Evolutionary conservation across 176 grass and related monocot species (phyloP), one percentile per base, ranked within the genome.

Genomic region (Oryza punctata): DNA sequence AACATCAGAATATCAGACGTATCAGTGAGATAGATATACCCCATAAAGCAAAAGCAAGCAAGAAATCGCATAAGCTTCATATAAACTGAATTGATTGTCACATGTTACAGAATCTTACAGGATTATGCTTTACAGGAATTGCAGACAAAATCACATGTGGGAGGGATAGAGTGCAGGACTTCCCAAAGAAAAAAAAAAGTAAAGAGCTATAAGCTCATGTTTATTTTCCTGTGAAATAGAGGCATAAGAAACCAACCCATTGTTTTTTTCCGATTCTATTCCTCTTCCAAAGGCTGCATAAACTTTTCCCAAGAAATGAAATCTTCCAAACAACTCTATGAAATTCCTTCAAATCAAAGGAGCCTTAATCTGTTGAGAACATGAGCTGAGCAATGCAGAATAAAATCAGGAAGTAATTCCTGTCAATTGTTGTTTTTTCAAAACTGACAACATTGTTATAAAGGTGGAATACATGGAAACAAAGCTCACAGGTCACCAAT

Each of bases 1-100:
- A 23, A 60, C 25, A 65, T 63, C 26, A 8, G 32, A 32, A 19
- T 4, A 47, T 43, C 11, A 4, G 19, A 32, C 0, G 6, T 69
- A 66, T 69, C 32, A 35, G 49, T 69, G 63, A 41, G 23, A 72
- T 35, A 27, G 13, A 57, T 16, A 76, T 41, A 68, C 25, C 16
- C 10, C 54, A 89, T n/a, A 80, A 75, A 82, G 72, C 65, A 49
- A 65, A 78, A 88, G 19, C 59, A 65, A 73, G 12, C 32, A 79
- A 73, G 12, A 25, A 79, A 26, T 67, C 41, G 15, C 38, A 68
- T 57, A 67, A 59, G 32, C 60, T 84, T 25, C 60, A 74, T 41
- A 28, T 66, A 70, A 83, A 72, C 64, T 67, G 13, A 57, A 57
- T 57, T 57, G 52, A 57, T n/a, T 57, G 52, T 57, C 6, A n/a